phyloP scores from a whole-genome alignment of 257 asterid genomes.

The Solanum chaucha region DNA sequence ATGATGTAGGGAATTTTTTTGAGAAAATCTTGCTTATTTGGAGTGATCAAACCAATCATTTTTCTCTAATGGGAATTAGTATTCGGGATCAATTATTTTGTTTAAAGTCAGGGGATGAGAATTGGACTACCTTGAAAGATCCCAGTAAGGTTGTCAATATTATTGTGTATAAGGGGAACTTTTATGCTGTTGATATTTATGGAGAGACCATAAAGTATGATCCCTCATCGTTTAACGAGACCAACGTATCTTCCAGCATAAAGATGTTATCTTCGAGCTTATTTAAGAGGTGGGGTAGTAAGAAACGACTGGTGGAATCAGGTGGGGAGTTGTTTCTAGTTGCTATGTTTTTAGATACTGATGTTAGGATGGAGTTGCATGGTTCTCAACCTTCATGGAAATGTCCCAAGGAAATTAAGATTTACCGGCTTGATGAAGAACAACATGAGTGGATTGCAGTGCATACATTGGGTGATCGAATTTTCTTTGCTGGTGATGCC shows the following conservation, averaged over 20 bases:
- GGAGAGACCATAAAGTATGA: neutral
- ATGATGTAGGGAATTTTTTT: no score
- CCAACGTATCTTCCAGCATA: neutral
- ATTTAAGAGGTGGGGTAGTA: neutral
- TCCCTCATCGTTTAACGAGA: neutral
- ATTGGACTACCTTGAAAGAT: neutral
- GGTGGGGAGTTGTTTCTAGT: neutral
- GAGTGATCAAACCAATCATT: neutral
- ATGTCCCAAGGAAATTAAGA: neutral
- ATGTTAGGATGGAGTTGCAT: rapidly evolving
- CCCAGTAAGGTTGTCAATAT: neutral
- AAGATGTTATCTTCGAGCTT: neutral
- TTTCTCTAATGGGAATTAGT: neutral
- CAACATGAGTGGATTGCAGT: neutral
- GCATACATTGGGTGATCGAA: neutral
- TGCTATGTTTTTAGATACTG: neutral
- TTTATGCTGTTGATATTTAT: neutral
- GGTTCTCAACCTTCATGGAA: neutral
- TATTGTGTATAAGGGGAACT: neutral
- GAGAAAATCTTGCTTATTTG: neutral
- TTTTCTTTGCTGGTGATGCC: neutral
- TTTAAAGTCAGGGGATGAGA: neutral
- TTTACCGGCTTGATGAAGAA: neutral
- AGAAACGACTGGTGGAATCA: no score
- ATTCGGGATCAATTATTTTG: neutral